Conservation (phyloP, 495 filamentous ascomycete genomes). For the Jackrogersella multiformis region DNA sequence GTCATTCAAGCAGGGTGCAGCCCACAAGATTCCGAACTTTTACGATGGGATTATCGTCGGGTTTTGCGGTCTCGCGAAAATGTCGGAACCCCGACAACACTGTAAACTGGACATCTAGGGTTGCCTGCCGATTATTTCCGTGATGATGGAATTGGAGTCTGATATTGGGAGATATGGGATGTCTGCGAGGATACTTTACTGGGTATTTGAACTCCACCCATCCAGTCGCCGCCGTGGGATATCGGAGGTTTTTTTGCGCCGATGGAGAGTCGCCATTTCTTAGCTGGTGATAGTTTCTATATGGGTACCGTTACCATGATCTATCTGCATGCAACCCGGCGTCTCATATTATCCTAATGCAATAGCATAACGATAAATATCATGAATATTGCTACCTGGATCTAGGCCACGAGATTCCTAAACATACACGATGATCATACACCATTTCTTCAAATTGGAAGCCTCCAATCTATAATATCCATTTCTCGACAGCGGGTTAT, state of each 20-base stretch:
- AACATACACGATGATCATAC: no score
- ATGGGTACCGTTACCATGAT: neutral
- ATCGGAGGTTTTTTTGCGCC: slow-evolving; percentile 30
- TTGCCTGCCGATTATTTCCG: neutral
- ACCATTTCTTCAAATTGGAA: no score
- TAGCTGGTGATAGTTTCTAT: slow-evolving; percentile 4
- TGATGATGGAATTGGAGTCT: neutral
- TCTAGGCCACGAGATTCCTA: neutral
- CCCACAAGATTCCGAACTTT: neutral
- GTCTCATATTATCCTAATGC: neutral
- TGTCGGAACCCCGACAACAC: neutral
- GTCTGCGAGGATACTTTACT: neutral
- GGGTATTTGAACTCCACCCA: neutral
- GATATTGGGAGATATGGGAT: neutral
- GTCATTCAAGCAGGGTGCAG: no score
- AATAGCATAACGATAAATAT: neutral
- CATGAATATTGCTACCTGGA: neutral
- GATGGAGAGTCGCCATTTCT: slow-evolving; percentile 15
- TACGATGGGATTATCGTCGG: slow-evolving; percentile 4
- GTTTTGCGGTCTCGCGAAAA: slow-evolving; percentile 3
- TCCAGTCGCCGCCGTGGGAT: neutral
- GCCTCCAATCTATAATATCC: no score
- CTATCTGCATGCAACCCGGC: slow-evolving; percentile 27
- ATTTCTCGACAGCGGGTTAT: no score
- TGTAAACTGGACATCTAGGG: neutral